These are phyloP conservation scores for Metschnikowia noctiluminum DNA, from an alignment of 805 yeast genomes.

Conservation along the genomic window DNA sequence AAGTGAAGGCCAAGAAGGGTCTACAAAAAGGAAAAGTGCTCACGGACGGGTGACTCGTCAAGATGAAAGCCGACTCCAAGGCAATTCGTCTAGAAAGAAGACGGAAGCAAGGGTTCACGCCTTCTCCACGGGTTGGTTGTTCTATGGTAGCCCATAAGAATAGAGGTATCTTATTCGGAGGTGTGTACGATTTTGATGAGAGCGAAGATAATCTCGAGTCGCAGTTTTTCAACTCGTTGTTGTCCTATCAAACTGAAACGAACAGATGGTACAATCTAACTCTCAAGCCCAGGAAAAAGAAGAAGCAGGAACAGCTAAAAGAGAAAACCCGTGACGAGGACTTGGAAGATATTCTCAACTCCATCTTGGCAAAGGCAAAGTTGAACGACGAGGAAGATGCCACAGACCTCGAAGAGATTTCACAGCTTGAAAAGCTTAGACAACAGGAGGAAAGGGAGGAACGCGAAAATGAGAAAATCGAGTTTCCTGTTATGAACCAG, in stretches of 20 bases:
- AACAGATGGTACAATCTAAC: conserved; percentile 84
- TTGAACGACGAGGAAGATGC: conserved; percentile 55
- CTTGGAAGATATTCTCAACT: conserved; percentile 75
- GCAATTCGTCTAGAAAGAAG: conserved; percentile 86
- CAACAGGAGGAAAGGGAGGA: conserved; percentile 38
- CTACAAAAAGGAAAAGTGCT: conserved; percentile 87
- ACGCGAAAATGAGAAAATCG: conserved; percentile 39
- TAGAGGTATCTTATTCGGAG: conserved; percentile 91
- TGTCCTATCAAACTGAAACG: conserved; percentile 77
- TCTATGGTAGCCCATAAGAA: conserved; percentile 86
- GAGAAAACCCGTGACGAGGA: conserved; percentile 68
- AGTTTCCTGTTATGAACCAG: conserved; percentile 54
- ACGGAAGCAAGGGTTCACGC: conserved; percentile 84
- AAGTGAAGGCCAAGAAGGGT: conserved; percentile 86
- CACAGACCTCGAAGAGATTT: conserved; percentile 33
- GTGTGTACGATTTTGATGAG: conserved; percentile 92
- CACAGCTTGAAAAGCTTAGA: conserved; percentile 35
- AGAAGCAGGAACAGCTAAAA: conserved; percentile 35
- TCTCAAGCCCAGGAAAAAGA: conserved; percentile 60
- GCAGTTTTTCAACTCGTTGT: conserved; percentile 73
- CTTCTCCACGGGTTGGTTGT: conserved; percentile 93
- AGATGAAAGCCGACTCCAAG: conserved; percentile 79
- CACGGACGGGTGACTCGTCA: conserved; percentile 80
- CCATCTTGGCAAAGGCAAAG: conserved; percentile 70
- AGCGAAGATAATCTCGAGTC: conserved; percentile 90